A percentile compares a stretch with the other conserved stretches of the same genome.
Evolutionary conservation across 306 rosid genomes (phyloP).

Genomic region (Trifolium repens): DNA sequence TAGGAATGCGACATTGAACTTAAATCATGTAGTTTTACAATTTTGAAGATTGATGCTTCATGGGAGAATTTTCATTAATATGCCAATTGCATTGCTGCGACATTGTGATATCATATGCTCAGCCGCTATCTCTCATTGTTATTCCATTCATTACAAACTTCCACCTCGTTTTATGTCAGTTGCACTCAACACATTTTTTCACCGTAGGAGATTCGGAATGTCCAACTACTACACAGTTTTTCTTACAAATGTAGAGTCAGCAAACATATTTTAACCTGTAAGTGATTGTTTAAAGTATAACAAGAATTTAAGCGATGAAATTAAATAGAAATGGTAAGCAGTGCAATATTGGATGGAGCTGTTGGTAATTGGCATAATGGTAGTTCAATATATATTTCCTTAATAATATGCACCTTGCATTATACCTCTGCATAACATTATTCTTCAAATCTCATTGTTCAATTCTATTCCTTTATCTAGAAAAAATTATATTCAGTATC

Average conservation of each 20-base stretch:
- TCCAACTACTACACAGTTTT: background rate
- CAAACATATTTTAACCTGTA: background rate
- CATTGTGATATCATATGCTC: conserved; percentile 31
- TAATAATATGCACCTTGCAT: conserved; percentile 11
- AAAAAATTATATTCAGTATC: background rate
- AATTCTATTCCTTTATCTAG: conserved; percentile 4
- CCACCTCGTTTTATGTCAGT: background rate
- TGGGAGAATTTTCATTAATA: background rate
- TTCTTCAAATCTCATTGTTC: conserved; percentile 19
- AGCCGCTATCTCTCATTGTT: conserved; percentile 3
- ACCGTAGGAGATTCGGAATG: conserved; percentile 11
- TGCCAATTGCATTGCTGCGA: background rate
- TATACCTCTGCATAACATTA: conserved; percentile 14
- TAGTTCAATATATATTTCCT: conserved; percentile 28
- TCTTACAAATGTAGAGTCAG: conserved; percentile 1
- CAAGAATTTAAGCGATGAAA: background rate
- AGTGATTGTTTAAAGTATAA: background rate
- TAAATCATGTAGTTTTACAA: conserved; percentile 4
- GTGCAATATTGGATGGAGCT: conserved; percentile 5
- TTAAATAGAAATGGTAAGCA: too few species aligned
- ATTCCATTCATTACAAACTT: conserved; percentile 17
- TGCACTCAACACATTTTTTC: background rate
- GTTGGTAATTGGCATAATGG: conserved; percentile 11
- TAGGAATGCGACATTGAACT: conserved; percentile 8
- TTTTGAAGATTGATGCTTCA: conserved; percentile 13